Base-by-base conservation (phyloP, 1,284 basidiomycete species). In the Golubevia sp. region DNA sequence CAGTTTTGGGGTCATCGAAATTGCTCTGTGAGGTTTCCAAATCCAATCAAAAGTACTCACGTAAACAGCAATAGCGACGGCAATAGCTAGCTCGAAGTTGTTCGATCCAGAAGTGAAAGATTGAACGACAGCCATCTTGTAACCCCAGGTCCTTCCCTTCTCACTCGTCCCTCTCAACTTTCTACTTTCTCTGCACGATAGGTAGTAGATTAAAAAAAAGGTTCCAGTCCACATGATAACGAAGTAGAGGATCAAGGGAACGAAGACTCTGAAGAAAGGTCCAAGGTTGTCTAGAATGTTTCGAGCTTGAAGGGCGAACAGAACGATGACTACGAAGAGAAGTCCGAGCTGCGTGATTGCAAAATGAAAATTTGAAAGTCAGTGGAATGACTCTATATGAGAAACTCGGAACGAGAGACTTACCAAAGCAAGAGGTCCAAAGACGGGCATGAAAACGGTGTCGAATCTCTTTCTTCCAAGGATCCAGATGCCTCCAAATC, bases 11-110 rank as follows among this genome's bases (percentile, higher is more conserved):
- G n/a, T n/a, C n/a, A n/a, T n/a, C n/a, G n/a, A n/a, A n/a, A n/a
- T n/a, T n/a, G n/a, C n/a, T n/a, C n/a, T n/a, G n/a, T 3, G 91
- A 92, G 4, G 91, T 90, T 0, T 91, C 91, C 0, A 93, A 86
- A 0, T 90, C 91, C 79, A 92, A 89, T 62, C 90, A 88, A 0
- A 90, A 91, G 7, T 88, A 1, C 90, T 88, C 0, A 91, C 91
- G 77, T 90, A 94, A 0, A 90, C 88, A 0, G 91, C 89, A 38
- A 94, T 90, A 2, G 89, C 88, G 1, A 94, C 90, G 0, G 93
- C 92, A 61, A 94, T 94, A 0, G 92, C 92, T 0, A 94, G 59
- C 38, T 84, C 85, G 63, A 85, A 86, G 69, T 88, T 88, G 79
- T 87, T 87, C 6, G 85, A 85, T 0, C 83, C 86, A 1, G 85